Percentiles rank a stretch among this genome's conserved stretches.
These are phyloP conservation scores for Saccharomycopsis oosterbeekiorum DNA, from an alignment of 805 yeast genomes.

Conservation along the genomic window DNA sequence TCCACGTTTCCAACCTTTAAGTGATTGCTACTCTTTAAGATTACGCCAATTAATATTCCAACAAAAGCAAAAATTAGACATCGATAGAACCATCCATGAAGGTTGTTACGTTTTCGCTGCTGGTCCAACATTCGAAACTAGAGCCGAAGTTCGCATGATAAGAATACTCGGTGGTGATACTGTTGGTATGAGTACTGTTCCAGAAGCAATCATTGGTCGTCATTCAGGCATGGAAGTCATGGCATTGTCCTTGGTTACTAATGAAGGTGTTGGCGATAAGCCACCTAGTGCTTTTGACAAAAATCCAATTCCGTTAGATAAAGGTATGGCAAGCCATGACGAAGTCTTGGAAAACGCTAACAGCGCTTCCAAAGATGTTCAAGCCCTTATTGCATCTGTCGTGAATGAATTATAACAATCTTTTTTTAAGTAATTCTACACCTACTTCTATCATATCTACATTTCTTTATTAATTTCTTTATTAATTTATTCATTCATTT, in stretches of 20 bases:
- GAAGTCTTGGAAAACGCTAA: constrained; percentile 82
- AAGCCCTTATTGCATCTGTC: constrained; percentile 53
- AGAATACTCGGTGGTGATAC: constrained; percentile 76
- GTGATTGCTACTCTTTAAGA: constrained; percentile 79
- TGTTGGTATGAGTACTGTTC: constrained; percentile 97
- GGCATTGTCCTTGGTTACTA: constrained; percentile 81
- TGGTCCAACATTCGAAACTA: constrained; percentile 89
- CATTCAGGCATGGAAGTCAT: constrained; percentile 76
- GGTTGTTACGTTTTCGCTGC: constrained; percentile 80
- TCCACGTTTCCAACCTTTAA: constrained; percentile 76
- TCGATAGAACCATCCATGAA: constrained; percentile 61
- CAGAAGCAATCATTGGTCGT: constrained; percentile 88
- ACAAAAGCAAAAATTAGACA: constrained; percentile 39
- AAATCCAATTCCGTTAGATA: constrained; percentile 41
- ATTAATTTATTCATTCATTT: background rate
- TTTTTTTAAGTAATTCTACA: background rate
- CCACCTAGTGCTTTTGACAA: constrained; percentile 59
- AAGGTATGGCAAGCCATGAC: constrained; percentile 82
- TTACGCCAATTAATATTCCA: constrained; percentile 53
- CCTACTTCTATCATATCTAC: background rate
- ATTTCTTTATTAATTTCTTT: background rate
- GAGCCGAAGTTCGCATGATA: constrained; percentile 83
- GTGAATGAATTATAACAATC: constrained; percentile 29
- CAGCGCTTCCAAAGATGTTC: constrained; percentile 74
- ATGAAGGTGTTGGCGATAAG: constrained; percentile 60